Evolutionary conservation across 2,329 filamentous ascomycete genomes (phyloP).

Genomic region (Hypoxylon sp.): DNA sequence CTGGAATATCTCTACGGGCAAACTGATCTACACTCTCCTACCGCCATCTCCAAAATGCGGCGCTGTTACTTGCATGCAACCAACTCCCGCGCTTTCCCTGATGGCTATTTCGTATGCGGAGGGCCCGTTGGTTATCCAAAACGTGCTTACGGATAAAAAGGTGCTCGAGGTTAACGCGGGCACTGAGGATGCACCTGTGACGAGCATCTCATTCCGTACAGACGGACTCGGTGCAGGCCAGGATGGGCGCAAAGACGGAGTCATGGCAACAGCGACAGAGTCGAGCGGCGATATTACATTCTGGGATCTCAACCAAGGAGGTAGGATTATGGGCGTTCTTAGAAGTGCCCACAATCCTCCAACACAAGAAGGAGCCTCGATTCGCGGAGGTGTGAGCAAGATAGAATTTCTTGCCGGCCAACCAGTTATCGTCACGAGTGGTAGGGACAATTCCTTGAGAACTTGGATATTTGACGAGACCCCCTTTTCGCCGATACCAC

Average conservation of each 20-base stretch:
- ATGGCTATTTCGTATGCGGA: slow-evolving; percentile 89
- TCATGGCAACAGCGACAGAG: slow-evolving; percentile 91
- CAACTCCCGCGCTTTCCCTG: slow-evolving; percentile 85
- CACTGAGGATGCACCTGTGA: slow-evolving; percentile 74
- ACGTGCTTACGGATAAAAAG: slow-evolving; percentile 82
- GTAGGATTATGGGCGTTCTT: slow-evolving; percentile 86
- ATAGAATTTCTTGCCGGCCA: slow-evolving; percentile 92
- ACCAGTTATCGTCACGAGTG: slow-evolving; percentile 89
- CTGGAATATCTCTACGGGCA: slow-evolving; percentile 95
- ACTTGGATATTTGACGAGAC: slow-evolving; percentile 97
- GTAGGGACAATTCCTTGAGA: slow-evolving; percentile 91
- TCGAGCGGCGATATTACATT: slow-evolving; percentile 90
- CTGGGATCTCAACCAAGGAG: slow-evolving; percentile 94
- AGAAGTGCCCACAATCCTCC: slow-evolving; percentile 89
- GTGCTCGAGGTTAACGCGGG: slow-evolving; percentile 78
- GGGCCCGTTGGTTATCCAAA: slow-evolving; percentile 83
- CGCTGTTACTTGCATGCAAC: slow-evolving; percentile 86
- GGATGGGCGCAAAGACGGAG: slow-evolving; percentile 85
- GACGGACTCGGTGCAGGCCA: slow-evolving; percentile 90
- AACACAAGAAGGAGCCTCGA: slow-evolving; percentile 63
- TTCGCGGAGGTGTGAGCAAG: slow-evolving; percentile 84
- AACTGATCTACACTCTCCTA: slow-evolving; percentile 89
- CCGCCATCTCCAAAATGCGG: slow-evolving; percentile 80
- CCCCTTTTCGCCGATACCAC: slow-evolving; percentile 87
- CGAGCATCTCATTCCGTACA: slow-evolving; percentile 89